A percentile compares a stretch with the other conserved stretches of the same genome.
Evolutionary conservation across 495 filamentous ascomycete species (phyloP).

Genomic region (Penicillium bovifimosum): DNA sequence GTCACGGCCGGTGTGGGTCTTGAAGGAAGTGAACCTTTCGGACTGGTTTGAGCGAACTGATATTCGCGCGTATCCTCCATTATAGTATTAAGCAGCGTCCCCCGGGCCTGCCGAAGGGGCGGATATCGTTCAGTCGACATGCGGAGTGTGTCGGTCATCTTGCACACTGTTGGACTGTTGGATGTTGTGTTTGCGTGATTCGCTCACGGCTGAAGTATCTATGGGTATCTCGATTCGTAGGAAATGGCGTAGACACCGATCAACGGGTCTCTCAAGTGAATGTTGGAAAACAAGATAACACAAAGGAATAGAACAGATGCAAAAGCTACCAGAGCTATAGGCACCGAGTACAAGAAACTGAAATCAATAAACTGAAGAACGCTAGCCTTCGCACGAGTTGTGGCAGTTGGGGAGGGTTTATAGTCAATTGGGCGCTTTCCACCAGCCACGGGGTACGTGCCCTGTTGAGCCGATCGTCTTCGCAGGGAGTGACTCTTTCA

Average conservation of each 20-base stretch:
- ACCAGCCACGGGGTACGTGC: slow-evolving; percentile 13
- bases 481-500: slow-evolving; percentile 12
- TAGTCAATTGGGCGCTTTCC: slow-evolving; percentile 14
- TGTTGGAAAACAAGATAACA: slow-evolving; percentile 21
- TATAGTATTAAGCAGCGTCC: slow-evolving; percentile 77
- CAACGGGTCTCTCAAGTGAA: slow-evolving; percentile 29
- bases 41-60: slow-evolving; percentile 19
- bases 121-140: slow-evolving; percentile 51
- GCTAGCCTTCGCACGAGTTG: slow-evolving; percentile 12
- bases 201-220: slow-evolving; percentile 19
- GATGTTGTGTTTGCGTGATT: slow-evolving; percentile 17
- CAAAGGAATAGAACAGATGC: slow-evolving; percentile 8
- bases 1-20: slow-evolving; percentile 7
- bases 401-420: slow-evolving; percentile 20
- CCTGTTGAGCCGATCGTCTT: slow-evolving; percentile 15
- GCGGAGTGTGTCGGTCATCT: slow-evolving; percentile 58
- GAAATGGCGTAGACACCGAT: slow-evolving; percentile 38
- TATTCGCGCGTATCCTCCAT: slow-evolving; percentile 58
- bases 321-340: slow-evolving; percentile 7
- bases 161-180: slow-evolving; percentile 19
- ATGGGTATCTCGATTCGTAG: slow-evolving; percentile 34
- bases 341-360: not conserved
- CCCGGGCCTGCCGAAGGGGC: slow-evolving; percentile 66
- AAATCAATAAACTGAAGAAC: slow-evolving; percentile 21
- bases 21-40: slow-evolving; percentile 2